Evolutionary conservation across 169 alveolate genomes (phyloP).

Genomic region (Eimeria acervulina): DNA sequence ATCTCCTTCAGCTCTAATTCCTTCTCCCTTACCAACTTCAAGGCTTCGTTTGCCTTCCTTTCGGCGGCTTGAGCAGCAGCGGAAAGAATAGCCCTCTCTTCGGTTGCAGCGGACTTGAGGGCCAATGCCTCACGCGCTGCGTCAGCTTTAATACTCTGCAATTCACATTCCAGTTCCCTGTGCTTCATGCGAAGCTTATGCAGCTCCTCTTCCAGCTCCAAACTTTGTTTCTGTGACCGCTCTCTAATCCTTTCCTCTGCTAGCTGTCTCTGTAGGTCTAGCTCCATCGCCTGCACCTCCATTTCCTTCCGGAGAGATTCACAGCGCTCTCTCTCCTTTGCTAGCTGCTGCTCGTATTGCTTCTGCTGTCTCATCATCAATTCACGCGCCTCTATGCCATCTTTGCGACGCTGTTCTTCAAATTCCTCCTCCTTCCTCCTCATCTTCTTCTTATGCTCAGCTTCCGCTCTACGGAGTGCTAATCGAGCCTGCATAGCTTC

Average conservation of each 20-base stretch:
- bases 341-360: constrained; percentile 73
- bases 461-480: constrained; percentile 51
- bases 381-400: constrained; percentile 56
- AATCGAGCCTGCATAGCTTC: constrained; percentile 70
- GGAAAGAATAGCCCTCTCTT: constrained; percentile 39
- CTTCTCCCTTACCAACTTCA: constrained; percentile 44
- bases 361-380: constrained; percentile 42
- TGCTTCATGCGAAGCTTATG: constrained; percentile 55
- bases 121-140: constrained; percentile 76
- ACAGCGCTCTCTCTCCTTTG: constrained; percentile 58
- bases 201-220: constrained; percentile 61
- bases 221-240: constrained; percentile 21
- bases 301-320: constrained; percentile 68
- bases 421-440: constrained; percentile 71
- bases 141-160: constrained; percentile 20
- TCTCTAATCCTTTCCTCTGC: constrained; percentile 52
- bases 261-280: constrained; percentile 57
- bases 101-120: constrained; percentile 51
- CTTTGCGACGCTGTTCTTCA: constrained; percentile 57
- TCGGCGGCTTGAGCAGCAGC: constrained; percentile 76
- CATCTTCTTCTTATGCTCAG: constrained; percentile 62
- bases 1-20: constrained; percentile 25
- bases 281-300: constrained; percentile 71
- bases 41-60: constrained; percentile 57
- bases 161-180: constrained; percentile 56